phyloP scores from a whole-genome alignment of 495 filamentous ascomycete species.

The Lasiosphaeris hirsuta region DNA sequence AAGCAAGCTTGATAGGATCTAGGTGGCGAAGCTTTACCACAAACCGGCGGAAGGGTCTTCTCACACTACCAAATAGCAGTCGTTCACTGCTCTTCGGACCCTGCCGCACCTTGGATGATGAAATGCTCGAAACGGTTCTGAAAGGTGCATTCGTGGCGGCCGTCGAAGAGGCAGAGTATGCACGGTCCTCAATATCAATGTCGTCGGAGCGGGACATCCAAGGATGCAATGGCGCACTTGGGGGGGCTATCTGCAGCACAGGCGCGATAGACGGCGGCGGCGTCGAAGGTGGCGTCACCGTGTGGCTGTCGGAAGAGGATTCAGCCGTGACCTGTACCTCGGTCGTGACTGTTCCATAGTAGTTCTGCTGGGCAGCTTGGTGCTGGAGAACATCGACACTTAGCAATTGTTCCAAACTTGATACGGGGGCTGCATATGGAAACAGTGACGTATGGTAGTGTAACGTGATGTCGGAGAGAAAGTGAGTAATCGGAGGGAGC shows the following conservation, averaged over 20 bases:
- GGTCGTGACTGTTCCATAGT: conserved; percentile 36
- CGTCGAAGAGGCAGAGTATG: conserved; percentile 3
- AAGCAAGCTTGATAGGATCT: conserved; percentile 66
- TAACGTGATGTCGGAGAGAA: background rate
- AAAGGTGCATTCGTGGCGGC: conserved; percentile 12
- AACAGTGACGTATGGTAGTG: conserved; percentile 11
- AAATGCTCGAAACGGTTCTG: conserved; percentile 23
- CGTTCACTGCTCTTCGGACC: conserved; percentile 14
- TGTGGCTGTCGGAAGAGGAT: conserved; percentile 13
- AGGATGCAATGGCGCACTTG: conserved; percentile 12
- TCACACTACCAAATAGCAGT: conserved; percentile 10
- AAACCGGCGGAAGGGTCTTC: conserved; percentile 20
- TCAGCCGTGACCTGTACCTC: conserved; percentile 34
- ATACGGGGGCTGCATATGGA: background rate
- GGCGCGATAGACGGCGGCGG: conserved; percentile 16
- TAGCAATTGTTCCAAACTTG: background rate
- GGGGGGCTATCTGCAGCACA: conserved; percentile 13
- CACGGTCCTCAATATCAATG: background rate
- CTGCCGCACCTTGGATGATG: background rate
- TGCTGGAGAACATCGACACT: conserved; percentile 5
- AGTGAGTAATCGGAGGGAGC: background rate
- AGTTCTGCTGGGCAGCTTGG: conserved; percentile 7
- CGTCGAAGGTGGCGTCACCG: conserved; percentile 15
- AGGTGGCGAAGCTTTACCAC: conserved; percentile 38
- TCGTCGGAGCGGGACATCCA: conserved; percentile 17